phyloP scores from a whole-genome alignment of 768 basidiomycete species.

The Phanerochaete carnosa region DNA sequence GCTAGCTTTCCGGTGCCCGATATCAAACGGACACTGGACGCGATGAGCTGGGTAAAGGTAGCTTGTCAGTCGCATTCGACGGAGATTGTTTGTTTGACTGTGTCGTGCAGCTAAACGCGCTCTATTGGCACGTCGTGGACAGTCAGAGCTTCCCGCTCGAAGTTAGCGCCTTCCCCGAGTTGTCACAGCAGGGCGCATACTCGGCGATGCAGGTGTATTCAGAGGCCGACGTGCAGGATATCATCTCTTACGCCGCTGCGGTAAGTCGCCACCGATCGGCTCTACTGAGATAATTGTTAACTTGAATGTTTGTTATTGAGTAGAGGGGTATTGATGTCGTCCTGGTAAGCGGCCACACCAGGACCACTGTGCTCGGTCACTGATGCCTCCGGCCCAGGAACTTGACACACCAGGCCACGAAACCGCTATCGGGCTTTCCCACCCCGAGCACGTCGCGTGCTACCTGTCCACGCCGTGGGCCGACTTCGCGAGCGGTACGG shows the following conservation, averaged over 20 bases:
- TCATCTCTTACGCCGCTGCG: slow-evolving; percentile 66
- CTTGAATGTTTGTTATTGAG: neutral
- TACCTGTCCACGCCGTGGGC: slow-evolving; percentile 52
- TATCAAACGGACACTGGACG: slow-evolving; percentile 43
- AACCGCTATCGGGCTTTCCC: slow-evolving; percentile 53
- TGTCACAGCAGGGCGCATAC: slow-evolving; percentile 69
- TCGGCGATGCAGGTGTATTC: slow-evolving; percentile 51
- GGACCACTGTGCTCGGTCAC: neutral
- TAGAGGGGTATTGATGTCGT: slow-evolving; percentile 75
- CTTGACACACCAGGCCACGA: slow-evolving; percentile 87
- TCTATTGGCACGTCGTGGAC: slow-evolving; percentile 87
- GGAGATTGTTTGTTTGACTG: neutral
- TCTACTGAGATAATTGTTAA: too few relatives aligned
- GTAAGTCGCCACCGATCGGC: too few relatives aligned
- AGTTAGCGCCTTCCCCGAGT: slow-evolving; percentile 54
- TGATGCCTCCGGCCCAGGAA: slow-evolving; percentile 42
- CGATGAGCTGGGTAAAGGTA: slow-evolving; percentile 53
- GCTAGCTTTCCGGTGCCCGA: slow-evolving; percentile 36
- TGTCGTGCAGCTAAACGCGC: slow-evolving; percentile 53
- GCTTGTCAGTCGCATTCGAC: neutral
- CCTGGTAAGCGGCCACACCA: slow-evolving; percentile 29
- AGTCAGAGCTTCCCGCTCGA: slow-evolving; percentile 78
- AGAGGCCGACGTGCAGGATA: slow-evolving; percentile 48
- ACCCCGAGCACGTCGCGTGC: slow-evolving; percentile 79
- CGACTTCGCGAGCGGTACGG: slow-evolving; percentile 39